A percentile compares a stretch with the other conserved stretches of the same genome.
phyloP scores from a whole-genome alignment of 306 rosid species.

The Castanopsis chinensis region DNA sequence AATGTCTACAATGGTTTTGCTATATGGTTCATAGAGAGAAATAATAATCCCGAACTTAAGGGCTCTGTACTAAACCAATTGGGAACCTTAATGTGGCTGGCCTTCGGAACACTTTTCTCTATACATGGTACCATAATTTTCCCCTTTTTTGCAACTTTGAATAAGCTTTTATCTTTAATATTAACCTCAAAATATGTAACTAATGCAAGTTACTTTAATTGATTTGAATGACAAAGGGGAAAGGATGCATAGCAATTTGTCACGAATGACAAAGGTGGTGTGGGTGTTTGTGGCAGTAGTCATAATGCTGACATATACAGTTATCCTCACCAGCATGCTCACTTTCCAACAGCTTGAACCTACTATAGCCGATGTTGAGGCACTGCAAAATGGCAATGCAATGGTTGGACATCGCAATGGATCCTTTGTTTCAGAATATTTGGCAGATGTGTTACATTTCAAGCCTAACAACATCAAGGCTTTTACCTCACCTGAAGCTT shows the following conservation, averaged over 20 bases:
- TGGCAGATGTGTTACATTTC: conserved; percentile 19
- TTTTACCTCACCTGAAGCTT: conserved; percentile 19
- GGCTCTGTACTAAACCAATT: conserved; percentile 40
- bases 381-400: conserved; percentile 18
- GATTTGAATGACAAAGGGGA: conserved; percentile 23
- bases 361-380: conserved; percentile 20
- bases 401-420: conserved; percentile 37
- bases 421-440: conserved; percentile 33
- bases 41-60: conserved; percentile 14
- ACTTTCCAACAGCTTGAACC: conserved; percentile 50
- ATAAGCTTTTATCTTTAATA: no score
- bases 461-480: conserved; percentile 13
- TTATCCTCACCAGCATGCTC: conserved; percentile 48
- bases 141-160: neutral
- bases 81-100: conserved; percentile 38
- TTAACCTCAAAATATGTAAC: neutral
- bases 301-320: conserved; percentile 47
- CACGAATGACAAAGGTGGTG: conserved; percentile 42
- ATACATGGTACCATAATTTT: conserved; percentile 29
- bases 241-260: conserved; percentile 38
- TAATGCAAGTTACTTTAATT: neutral
- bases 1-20: conserved; percentile 44
- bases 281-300: conserved; percentile 54
- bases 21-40: conserved; percentile 46
- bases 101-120: conserved; percentile 42